A percentile compares a stretch with the other conserved stretches of the same genome.
Conservation (phyloP, 352 stramenopile genomes). For the Globisporangium apiculatum region DNA sequence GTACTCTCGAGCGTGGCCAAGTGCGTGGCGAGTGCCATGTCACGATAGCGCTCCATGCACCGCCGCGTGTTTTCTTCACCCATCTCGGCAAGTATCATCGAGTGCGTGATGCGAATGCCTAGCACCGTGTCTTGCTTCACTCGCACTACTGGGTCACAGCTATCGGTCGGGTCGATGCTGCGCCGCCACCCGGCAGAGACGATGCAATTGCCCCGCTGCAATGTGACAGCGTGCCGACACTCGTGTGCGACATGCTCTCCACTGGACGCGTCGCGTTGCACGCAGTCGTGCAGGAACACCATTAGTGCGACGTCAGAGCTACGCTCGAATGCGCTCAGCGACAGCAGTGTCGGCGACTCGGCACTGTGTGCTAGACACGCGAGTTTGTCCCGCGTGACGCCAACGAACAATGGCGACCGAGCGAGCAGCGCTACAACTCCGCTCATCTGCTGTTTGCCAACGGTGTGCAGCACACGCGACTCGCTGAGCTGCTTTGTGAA, state of each 20-base stretch:
- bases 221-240: too few relatives aligned
- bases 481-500: conserved; percentile 19
- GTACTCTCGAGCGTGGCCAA: too few relatives aligned
- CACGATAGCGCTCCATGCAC: conserved; percentile 1
- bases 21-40: neutral
- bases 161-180: too few relatives aligned
- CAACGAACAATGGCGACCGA: conserved; percentile 1
- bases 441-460: conserved; percentile 6
- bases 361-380: conserved; percentile 4
- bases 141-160: neutral
- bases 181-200: too few relatives aligned
- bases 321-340: neutral
- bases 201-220: too few relatives aligned
- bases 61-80: neutral
- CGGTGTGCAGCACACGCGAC: conserved; percentile 10
- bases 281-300: conserved; percentile 2
- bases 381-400: conserved; percentile 8
- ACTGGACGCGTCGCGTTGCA: neutral
- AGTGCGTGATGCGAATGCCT: neutral
- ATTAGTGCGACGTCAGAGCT: neutral
- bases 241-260: too few relatives aligned
- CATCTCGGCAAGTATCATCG: conserved; percentile 2
- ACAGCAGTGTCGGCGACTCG: neutral
- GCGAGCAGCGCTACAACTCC: conserved; percentile 8
- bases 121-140: neutral